Evolutionary conservation across 306 rosid species (phyloP), one percentile per base, ranked within the genome.

Genomic region (Prunus campanulata): DNA sequence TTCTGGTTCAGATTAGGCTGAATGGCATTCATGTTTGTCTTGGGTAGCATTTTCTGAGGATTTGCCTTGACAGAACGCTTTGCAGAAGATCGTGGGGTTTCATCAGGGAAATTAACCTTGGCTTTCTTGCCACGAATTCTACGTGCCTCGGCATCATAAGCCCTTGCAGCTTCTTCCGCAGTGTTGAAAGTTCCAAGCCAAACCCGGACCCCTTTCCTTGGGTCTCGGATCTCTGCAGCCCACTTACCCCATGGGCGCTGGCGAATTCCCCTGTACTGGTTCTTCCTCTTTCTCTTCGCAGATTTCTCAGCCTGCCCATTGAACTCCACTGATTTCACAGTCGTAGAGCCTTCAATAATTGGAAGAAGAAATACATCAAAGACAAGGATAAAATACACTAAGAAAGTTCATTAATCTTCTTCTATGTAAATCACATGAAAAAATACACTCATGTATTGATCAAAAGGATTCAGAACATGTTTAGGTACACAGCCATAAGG

Each of bases 231-330:
- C 87, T 95, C 99, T 25, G 99, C 99, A 22, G 99, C 99, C 99
- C 99, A 95, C 82, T 95, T 95, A 18, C 98, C 98, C 98, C 98
- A 95, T 39, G 98, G 97, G 35, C 98, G 97, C 78, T 95, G 98
- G 18, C 98, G 92, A 80, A 95, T 90, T 65, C 99, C 99, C 72
- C 99, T 68, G 52, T 82, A 95, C 79, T 92, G 96, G 44, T 95
- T 95, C 86, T 92, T 95, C 86, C 97, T 85, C 89, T 87, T 90
- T 57, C 97, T 88, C 79, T 86, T 92, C 2, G 88, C 78, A 68
- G 88, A 84, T 82, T 88, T 84, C 81, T 88, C 97, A 82, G 89
- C 85, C 79, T 77, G 86, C 68, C 75, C 91, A 55, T 80, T 81
- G 22, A 68, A 80, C 74, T 92, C 91, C 60, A 52, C 87, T 56